A percentile compares a stretch with the other conserved stretches of the same genome.
These are phyloP conservation scores for Xylariomycetidae sp. DNA, from an alignment of 2,329 filamentous ascomycete species.

Conservation along the genomic window DNA sequence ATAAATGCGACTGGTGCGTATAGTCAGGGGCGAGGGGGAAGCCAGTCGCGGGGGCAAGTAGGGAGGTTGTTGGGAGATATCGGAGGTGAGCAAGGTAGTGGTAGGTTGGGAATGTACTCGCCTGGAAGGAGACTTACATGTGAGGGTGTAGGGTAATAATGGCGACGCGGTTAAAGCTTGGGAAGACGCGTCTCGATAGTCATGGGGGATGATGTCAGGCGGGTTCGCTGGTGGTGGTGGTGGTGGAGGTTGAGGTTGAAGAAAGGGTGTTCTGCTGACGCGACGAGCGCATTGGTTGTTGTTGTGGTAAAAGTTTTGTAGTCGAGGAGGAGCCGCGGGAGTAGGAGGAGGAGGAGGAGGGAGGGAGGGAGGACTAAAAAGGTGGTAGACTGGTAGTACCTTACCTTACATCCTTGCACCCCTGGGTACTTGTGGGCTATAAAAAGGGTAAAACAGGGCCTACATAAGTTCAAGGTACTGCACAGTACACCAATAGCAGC, in stretches of 20 bases:
- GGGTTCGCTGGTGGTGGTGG: slow-evolving; percentile 1
- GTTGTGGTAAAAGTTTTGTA: slow-evolving; percentile 20
- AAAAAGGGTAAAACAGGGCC: too few relatives aligned
- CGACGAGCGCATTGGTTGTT: slow-evolving; percentile 11
- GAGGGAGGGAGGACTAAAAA: slow-evolving; percentile 10
- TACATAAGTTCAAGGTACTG: too few relatives aligned
- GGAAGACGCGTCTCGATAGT: slow-evolving; percentile 13
- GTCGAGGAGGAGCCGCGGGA: slow-evolving; percentile 11
- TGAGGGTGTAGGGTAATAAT: slow-evolving; percentile 1
- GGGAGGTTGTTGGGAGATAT: slow-evolving; percentile 10
- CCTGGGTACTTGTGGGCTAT: too few relatives aligned
- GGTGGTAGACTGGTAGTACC: too few relatives aligned
- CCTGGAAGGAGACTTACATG: too few relatives aligned
- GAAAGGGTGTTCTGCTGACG: slow-evolving; percentile 5
- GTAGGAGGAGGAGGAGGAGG: slow-evolving; percentile 13
- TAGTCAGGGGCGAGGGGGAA: too few relatives aligned
- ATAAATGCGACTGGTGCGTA: too few relatives aligned
- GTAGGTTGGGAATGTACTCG: too few relatives aligned
- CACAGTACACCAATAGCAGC: too few relatives aligned
- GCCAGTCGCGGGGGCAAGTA: too few relatives aligned
- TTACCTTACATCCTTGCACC: too few relatives aligned
- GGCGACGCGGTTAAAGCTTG: slow-evolving; percentile 14
- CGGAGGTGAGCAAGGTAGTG: slow-evolving; percentile 3
- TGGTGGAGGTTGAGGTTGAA: slow-evolving; percentile 8
- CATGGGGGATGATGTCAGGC: too few relatives aligned